Conservation (phyloP, 176 grass and related monocot genomes). For the Cenchrus americanus region DNA sequence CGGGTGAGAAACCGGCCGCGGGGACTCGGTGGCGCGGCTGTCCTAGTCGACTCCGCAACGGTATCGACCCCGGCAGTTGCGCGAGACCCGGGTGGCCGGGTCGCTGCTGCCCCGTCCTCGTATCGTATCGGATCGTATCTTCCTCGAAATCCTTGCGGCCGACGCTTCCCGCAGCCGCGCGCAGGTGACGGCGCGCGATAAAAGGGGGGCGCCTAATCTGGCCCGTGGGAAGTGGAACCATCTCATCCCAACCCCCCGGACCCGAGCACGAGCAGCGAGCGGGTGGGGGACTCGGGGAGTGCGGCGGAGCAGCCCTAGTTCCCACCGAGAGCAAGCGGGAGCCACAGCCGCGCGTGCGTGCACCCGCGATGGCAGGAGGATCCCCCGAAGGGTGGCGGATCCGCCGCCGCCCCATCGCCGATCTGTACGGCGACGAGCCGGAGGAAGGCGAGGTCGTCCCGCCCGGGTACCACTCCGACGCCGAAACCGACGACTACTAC, state of each 20-base stretch:
- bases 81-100: not conserved
- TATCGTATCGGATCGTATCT: not conserved
- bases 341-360: no score
- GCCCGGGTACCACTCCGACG: not conserved
- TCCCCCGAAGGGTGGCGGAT: not conserved
- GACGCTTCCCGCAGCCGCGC: not conserved
- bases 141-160: not conserved
- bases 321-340: not conserved
- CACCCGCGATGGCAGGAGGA: not conserved
- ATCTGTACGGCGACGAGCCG: not conserved
- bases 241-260: not conserved
- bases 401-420: not conserved
- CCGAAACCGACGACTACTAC: conserved; percentile 24
- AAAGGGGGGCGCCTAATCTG: not conserved
- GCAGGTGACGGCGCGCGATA: not conserved
- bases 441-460: conserved; percentile 29
- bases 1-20: no score
- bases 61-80: not conserved
- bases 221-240: not conserved
- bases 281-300: not conserved
- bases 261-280: not conserved
- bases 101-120: no score
- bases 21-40: no score
- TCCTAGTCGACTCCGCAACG: not conserved
- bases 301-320: not conserved